Percentiles rank a stretch among this genome's conserved stretches.
Conservation (phyloP, 2,329 filamentous ascomycete genomes). For the Penicillium digitatum region DNA sequence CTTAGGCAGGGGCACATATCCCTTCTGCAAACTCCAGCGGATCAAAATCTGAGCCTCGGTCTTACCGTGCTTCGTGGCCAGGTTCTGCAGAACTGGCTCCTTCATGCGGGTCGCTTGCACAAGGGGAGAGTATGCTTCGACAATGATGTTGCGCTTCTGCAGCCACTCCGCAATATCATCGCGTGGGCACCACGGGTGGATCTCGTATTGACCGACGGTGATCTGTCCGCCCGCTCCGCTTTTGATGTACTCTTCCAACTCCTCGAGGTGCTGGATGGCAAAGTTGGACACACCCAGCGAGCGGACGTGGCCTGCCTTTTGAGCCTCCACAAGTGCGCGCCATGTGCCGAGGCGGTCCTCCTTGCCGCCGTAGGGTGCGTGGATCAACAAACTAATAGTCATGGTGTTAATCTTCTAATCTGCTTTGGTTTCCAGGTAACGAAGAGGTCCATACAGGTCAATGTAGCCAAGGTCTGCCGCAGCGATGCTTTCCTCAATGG, state of each 20-base stretch:
- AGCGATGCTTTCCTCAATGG: conserved; percentile 60
- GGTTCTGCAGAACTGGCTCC: conserved; percentile 50
- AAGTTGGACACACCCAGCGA: conserved; percentile 44
- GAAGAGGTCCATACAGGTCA: conserved; percentile 51
- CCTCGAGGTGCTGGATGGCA: conserved; percentile 39
- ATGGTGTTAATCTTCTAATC: conserved; percentile 1
- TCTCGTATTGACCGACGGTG: conserved; percentile 80
- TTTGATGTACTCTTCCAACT: conserved; percentile 41
- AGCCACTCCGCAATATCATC: conserved; percentile 78
- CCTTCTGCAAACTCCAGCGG: conserved; percentile 60
- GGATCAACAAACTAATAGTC: conserved; percentile 34
- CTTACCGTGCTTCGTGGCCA: conserved; percentile 57
- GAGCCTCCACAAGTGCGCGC: conserved; percentile 41
- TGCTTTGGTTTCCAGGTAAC: neutral
- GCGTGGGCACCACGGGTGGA: conserved; percentile 85
- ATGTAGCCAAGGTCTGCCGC: conserved; percentile 63
- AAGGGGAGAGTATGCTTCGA: conserved; percentile 55
- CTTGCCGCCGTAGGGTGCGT: conserved; percentile 39
- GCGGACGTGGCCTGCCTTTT: conserved; percentile 38
- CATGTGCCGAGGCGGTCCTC: conserved; percentile 39
- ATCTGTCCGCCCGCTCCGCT: conserved; percentile 58
- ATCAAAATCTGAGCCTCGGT: conserved; percentile 56
- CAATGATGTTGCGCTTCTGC: conserved; percentile 56
- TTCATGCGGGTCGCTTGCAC: conserved; percentile 47
- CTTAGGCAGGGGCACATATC: conserved; percentile 61